phyloP scores from a whole-genome alignment of 176 grass and related monocot genomes.

The sorghum (Sorghum bicolor) region DNA sequence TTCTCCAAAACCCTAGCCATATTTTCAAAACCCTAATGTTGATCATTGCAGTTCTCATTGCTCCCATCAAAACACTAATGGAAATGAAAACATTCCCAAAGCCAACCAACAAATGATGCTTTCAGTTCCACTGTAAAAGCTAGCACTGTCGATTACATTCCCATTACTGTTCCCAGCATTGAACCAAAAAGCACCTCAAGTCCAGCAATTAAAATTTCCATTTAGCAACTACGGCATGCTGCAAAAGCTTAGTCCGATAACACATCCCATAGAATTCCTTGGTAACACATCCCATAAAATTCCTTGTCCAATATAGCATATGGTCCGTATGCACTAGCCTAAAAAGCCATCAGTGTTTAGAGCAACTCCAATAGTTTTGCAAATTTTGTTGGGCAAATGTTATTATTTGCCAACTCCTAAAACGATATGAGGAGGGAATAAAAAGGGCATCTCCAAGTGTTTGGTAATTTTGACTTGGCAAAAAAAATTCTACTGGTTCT shows the following conservation, averaged over 20 bases:
- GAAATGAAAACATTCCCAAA: neutral
- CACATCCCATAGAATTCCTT: neutral
- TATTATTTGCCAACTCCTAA: no score
- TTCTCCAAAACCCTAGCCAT: neutral
- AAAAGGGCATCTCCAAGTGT: no score
- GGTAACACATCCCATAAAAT: neutral
- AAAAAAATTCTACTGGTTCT: no score
- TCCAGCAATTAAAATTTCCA: no score
- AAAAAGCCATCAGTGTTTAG: neutral
- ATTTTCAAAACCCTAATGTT: neutral
- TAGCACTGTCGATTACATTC: neutral
- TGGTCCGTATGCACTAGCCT: neutral
- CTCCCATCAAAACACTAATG: neutral
- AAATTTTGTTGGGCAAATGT: no score
- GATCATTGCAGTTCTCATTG: neutral
- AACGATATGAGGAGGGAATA: no score
- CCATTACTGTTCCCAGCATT: neutral
- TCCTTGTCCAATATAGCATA: neutral
- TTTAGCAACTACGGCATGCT: neutral
- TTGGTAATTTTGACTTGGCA: no score
- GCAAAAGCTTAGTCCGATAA: neutral
- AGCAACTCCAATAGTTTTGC: no score
- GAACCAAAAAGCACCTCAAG: neutral
- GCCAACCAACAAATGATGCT: neutral
- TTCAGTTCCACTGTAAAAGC: neutral